A percentile compares a stretch with the other conserved stretches of the same genome.
Conservation (phyloP, 1,139 yeast genomes). For the Eremothecium cymbalariae region DNA sequence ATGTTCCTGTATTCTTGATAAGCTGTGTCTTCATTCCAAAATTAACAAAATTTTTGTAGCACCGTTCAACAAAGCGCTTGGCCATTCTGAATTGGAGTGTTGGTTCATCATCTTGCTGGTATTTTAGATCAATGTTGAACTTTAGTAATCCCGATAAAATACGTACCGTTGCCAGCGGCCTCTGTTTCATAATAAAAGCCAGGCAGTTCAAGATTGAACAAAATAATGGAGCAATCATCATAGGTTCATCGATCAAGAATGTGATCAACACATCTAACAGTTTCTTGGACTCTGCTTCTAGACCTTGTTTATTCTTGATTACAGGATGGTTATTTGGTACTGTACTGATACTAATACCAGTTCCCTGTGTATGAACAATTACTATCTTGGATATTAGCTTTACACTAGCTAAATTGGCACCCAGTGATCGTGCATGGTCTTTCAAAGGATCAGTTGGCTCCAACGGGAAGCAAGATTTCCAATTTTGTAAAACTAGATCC, state of each 20-base stretch:
- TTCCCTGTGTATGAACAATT: conserved; percentile 50
- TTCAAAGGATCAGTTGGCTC: conserved; percentile 35
- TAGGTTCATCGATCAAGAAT: conserved; percentile 45
- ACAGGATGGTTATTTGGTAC: conserved; percentile 64
- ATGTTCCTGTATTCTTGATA: conserved; percentile 25
- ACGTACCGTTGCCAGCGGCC: conserved; percentile 45
- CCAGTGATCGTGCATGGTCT: conserved; percentile 44
- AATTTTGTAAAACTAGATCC: conserved; percentile 27
- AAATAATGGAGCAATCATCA: conserved; percentile 47
- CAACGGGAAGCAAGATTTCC: conserved; percentile 32
- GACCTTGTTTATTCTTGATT: conserved; percentile 40
- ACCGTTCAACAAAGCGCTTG: conserved; percentile 42
- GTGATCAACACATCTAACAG: conserved; percentile 58
- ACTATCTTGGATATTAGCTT: conserved; percentile 68
- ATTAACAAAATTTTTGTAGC: conserved; percentile 40
- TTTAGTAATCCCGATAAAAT: conserved; percentile 38
- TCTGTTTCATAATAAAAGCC: conserved; percentile 45
- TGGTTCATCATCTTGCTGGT: conserved; percentile 32
- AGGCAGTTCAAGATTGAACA: conserved; percentile 49
- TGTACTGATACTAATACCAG: conserved; percentile 45
- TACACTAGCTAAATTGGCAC: conserved; percentile 55
- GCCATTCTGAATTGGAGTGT: conserved; percentile 36
- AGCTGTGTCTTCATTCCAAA: conserved; percentile 34
- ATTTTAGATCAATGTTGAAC: conserved; percentile 35
- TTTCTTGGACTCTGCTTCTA: conserved; percentile 68